Percentiles rank a stretch among this genome's conserved stretches.
These are phyloP conservation scores for Macrotyloma uniflorum DNA, from an alignment of 306 rosid species.

Conservation along the genomic window DNA sequence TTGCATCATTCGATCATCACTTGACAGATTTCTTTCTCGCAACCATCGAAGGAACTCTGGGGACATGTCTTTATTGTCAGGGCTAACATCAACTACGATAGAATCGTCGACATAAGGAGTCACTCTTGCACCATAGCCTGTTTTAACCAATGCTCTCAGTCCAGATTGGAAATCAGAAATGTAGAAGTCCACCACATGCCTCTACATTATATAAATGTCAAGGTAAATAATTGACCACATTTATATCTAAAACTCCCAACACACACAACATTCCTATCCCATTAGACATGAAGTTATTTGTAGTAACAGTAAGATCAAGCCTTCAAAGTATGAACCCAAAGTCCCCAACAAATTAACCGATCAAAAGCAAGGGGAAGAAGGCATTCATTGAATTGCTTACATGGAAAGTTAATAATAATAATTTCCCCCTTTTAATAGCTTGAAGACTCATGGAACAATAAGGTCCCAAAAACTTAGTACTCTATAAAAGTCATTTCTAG, in stretches of 20 bases:
- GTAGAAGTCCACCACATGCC: constrained; percentile 10
- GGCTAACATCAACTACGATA: background rate
- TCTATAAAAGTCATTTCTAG: background rate
- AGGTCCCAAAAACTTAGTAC: background rate
- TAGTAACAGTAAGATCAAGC: background rate
- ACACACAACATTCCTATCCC: background rate
- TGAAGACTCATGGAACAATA: background rate
- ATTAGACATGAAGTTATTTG: background rate
- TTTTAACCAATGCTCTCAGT: constrained; percentile 6
- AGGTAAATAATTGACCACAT: background rate
- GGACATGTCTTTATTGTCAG: constrained; percentile 6
- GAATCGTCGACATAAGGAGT: constrained; percentile 9
- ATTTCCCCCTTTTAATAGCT: background rate
- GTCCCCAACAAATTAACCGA: background rate
- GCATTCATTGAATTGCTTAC: background rate
- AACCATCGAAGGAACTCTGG: constrained; percentile 1
- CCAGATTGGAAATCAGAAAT: constrained; percentile 6
- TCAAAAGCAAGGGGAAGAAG: background rate
- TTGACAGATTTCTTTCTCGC: background rate
- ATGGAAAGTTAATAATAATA: background rate
- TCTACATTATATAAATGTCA: background rate
- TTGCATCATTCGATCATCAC: constrained; percentile 2
- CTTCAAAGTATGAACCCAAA: background rate
- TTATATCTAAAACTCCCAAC: background rate
- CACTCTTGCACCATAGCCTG: constrained; percentile 5